A percentile compares a stretch with the other conserved stretches of the same genome.
These are phyloP conservation scores for Aphelidium insulamus DNA, from an alignment of 371 early-diverging fungal genomes.

Conservation along the genomic window DNA sequence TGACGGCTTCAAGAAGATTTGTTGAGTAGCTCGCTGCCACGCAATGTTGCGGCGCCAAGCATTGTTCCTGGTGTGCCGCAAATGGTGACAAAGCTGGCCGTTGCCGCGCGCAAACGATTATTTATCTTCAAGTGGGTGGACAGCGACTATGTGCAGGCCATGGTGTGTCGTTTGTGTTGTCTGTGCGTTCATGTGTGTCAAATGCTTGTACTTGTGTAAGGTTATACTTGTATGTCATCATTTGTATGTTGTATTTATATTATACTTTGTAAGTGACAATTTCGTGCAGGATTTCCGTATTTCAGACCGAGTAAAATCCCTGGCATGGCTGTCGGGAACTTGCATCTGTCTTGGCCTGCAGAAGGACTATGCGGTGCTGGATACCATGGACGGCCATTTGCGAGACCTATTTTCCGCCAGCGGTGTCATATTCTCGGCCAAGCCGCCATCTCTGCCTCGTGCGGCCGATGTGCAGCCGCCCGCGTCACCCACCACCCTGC, in stretches of 20 bases:
- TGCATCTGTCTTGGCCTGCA: constrained; percentile 38
- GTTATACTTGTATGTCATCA: too few relatives aligned
- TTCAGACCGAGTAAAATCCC: constrained; percentile 35
- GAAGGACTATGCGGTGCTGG: too few relatives aligned
- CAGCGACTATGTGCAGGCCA: constrained; percentile 37
- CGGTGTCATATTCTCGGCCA: too few relatives aligned
- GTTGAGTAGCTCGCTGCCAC: too few relatives aligned
- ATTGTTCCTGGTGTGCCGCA: constrained; percentile 40
- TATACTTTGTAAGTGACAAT: neutral
- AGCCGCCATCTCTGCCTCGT: too few relatives aligned
- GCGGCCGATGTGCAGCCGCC: too few relatives aligned
- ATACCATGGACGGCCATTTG: too few relatives aligned
- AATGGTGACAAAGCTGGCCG: constrained; percentile 47
- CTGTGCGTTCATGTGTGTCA: neutral
- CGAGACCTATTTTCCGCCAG: too few relatives aligned
- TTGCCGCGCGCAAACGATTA: constrained; percentile 40
- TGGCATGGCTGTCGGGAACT: constrained; percentile 38
- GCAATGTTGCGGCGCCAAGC: too few relatives aligned
- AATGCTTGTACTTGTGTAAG: neutral
- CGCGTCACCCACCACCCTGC: too few relatives aligned
- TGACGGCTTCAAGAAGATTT: too few relatives aligned
- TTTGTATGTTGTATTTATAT: neutral
- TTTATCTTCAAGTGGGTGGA: constrained; percentile 55
- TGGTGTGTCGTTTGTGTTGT: constrained; percentile 6
- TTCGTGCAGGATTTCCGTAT: constrained; percentile 23